Evolutionary conservation across 148 eudicot genomes (phyloP), one percentile per base, ranked within the genome.

Genomic region (Persicaria maculosa): DNA sequence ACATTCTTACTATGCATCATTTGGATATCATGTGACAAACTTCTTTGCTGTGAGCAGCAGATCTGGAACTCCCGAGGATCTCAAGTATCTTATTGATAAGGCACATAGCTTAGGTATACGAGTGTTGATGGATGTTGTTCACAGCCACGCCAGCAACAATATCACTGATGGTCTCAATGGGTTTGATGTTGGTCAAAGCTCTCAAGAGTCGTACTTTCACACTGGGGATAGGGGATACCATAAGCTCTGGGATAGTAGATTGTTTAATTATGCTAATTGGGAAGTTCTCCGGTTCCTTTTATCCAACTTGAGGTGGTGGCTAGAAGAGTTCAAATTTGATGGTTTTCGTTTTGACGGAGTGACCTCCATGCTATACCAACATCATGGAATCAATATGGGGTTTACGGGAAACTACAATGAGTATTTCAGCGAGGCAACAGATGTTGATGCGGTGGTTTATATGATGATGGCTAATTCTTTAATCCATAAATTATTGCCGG

Each of bases 341-440:
- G 98, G 98, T 25, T 94, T 94, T 79, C 96, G 98, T 57, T 94
- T 94, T 74, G 98, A 94, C 82, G 98, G 98, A 54, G 86, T 94
- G 36, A 94, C 98, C 25, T 94, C 98, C 74, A 92, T 94, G 98
- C 79, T 94, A 77, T 94, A 94, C 85, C 93, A 91, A 81, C 98
- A 94, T 80, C 97, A 88, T 76, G 98, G 98, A 55, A 88, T 90
- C 71, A 83, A 90, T 80, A 86, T 85, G 91, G 80, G 81, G 47
- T 96, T 96, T 78, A 80, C 87, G 0, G 99, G 99, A 71, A 77
- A 83, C 40, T 96, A 96, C 72, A 77, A 82, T 69, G 97, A 96
- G 84, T 96, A 96, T 80, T 96, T 92, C 78, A 88, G 97, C 75
- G 94, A 89, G 83, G 78, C 80, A 57, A 90, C 94, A 44, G 97